Percentiles rank a stretch among this genome's conserved stretches.
These are phyloP conservation scores for Gamarada debralockiae DNA, from an alignment of 495 filamentous ascomycete species.

Conservation along the genomic window DNA sequence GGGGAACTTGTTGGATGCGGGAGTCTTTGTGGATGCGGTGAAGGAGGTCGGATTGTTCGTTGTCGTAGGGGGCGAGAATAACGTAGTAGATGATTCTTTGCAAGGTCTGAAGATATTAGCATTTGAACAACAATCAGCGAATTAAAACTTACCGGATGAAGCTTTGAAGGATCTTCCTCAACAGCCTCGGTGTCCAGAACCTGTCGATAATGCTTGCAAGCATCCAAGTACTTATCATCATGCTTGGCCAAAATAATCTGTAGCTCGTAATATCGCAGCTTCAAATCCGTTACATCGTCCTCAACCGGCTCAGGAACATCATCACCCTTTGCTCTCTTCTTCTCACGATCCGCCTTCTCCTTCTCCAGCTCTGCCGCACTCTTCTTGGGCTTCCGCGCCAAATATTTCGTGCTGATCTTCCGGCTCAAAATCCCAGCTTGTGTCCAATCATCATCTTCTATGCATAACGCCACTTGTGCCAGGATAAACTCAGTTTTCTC, in stretches of 20 bases:
- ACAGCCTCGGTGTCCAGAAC: conserved; percentile 94
- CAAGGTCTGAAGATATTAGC: conserved; percentile 58
- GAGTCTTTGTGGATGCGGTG: conserved; percentile 80
- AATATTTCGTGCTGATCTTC: conserved; percentile 94
- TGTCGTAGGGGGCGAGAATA: conserved; percentile 94
- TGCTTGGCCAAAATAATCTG: conserved; percentile 94
- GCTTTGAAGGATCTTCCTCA: conserved; percentile 79
- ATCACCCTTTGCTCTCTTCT: conserved; percentile 73
- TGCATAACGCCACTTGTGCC: conserved; percentile 90
- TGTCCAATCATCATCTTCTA: conserved; percentile 92
- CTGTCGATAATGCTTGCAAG: conserved; percentile 94
- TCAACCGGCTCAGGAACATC: conserved; percentile 71
- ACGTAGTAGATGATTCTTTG: conserved; percentile 96
- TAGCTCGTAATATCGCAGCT: conserved; percentile 93
- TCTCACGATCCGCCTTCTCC: conserved; percentile 78
- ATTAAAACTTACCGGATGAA: conserved; percentile 64
- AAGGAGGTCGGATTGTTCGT: conserved; percentile 95
- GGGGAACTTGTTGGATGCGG: conserved; percentile 62
- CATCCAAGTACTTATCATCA: conserved; percentile 93
- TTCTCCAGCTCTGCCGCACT: conserved; percentile 81
- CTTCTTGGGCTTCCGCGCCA: conserved; percentile 85
- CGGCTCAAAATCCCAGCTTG: conserved; percentile 91
- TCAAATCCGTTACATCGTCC: conserved; percentile 94
- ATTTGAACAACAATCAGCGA: neutral
- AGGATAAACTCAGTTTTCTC: conserved; percentile 99